Base-by-base conservation (phyloP, 202 grass and related monocot species). In the Panicum hallii region DNA sequence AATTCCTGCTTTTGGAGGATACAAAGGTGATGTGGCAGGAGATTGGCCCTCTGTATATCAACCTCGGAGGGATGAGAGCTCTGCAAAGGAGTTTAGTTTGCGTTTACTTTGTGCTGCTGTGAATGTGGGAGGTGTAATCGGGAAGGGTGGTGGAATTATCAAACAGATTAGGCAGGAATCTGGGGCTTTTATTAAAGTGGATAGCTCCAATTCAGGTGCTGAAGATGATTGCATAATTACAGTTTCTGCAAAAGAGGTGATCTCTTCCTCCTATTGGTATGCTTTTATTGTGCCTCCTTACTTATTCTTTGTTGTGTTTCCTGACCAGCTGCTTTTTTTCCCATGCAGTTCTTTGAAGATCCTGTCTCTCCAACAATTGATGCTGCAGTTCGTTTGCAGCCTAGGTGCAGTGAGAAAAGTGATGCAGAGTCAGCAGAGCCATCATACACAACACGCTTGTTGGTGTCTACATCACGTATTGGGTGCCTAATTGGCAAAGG, bases 151-250 rank as follows among this genome's bases (percentile, higher is more conserved):
- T 88, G 88, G 88, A 74, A 90, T 99, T 61, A 99, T 99, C 85
- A 99, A 92, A 87, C 93, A 99, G 56, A 93, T 99, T 74, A 92
- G 97, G 74, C 97, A 99, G 82, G 97, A 99, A 62, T 97, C 97
- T 82, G 91, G 97, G 77, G 97, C 97, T 78, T 89, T 77, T 87
- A 91, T 99, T 72, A 97, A 97, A 84, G 97, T 97, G 11, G 91
- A 94, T 88, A 99, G 90, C 26, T 73, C 80, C 46, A 82, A 47
- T 83, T 90, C 92, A 20, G 77, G 65, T 67, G 43, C 76, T 15
- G 93, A 99, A 71, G 91, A 94, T 88, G 93, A 97, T 79, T 94
- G 93, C 83, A 94, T 97, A 66, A 97, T 99, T 89, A 90, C 89
- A 71, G 88, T 99, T 88, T 97, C 97, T 62, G 93, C 97, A 17